Percentiles rank a stretch among this genome's conserved stretches.
Evolutionary conservation across 2,329 filamentous ascomycete genomes (phyloP).

Genomic region (Colletotrichum kahawae): DNA sequence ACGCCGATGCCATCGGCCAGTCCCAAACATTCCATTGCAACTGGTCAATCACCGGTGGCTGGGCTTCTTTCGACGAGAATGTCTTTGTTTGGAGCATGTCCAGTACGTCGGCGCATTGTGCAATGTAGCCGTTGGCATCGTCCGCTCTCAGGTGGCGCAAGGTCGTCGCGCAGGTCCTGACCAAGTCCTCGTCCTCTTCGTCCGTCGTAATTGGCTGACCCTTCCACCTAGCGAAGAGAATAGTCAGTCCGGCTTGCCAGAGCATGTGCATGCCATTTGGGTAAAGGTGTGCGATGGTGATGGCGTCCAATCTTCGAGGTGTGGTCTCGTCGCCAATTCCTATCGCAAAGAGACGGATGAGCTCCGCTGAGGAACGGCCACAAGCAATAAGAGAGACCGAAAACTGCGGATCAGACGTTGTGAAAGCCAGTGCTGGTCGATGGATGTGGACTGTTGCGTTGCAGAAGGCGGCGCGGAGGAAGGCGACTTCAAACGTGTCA

Average conservation of each 20-base stretch:
- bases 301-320: neutral
- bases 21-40: constrained; percentile 31
- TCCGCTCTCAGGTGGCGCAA: constrained; percentile 16
- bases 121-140: constrained; percentile 15
- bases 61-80: constrained; percentile 15
- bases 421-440: constrained; percentile 28
- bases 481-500: neutral
- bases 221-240: constrained; percentile 29
- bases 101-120: constrained; percentile 26
- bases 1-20: constrained; percentile 30
- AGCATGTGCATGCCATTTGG: constrained; percentile 30
- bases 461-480: constrained; percentile 22
- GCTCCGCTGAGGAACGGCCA: constrained; percentile 11
- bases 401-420: constrained; percentile 25
- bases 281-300: constrained; percentile 22
- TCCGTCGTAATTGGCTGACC: constrained; percentile 7
- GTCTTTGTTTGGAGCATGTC: constrained; percentile 25
- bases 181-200: constrained; percentile 18
- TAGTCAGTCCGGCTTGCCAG: constrained; percentile 28
- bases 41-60: constrained; percentile 17
- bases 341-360: neutral
- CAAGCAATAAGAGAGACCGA: constrained; percentile 23
- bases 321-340: neutral
- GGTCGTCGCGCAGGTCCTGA: constrained; percentile 21
- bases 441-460: constrained; percentile 29